These are phyloP conservation scores for Citrus inodora DNA, from an alignment of 345 rosid genomes.

Conservation along the genomic window DNA sequence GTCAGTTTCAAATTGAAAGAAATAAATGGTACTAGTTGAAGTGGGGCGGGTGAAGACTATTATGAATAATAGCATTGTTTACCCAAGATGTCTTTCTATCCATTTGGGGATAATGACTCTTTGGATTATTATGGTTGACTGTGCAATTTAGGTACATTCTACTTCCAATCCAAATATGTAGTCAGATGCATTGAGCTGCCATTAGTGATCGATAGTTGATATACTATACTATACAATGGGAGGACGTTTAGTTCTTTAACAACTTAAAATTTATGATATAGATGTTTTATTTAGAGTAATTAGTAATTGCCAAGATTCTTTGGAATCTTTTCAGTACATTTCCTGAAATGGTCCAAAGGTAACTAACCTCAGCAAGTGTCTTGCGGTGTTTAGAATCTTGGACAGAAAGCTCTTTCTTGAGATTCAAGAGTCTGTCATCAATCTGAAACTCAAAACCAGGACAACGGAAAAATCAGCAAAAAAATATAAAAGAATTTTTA, in stretches of 20 bases:
- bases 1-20: not conserved
- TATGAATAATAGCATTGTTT: not conserved
- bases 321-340: not conserved
- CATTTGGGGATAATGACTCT: not conserved
- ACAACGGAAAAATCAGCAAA: conserved; percentile 10
- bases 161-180: conserved; percentile 2
- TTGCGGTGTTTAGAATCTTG: conserved; percentile 95
- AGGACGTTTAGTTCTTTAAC: not conserved
- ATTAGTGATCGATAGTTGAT: not conserved
- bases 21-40: not conserved
- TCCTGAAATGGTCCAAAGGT: not conserved
- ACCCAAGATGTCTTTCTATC: not conserved
- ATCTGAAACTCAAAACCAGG: conserved; percentile 47
- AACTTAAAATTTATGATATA: not conserved
- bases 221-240: not conserved
- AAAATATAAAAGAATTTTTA: not conserved
- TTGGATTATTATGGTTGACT: not conserved
- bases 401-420: conserved; percentile 86
- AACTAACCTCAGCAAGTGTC: conserved; percentile 85
- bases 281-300: not conserved
- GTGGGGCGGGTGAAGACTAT: not conserved
- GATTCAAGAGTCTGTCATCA: conserved; percentile 80
- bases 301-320: not conserved
- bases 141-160: not conserved
- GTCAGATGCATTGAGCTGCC: not conserved